Percentiles rank a stretch among this genome's conserved stretches.
Evolutionary conservation across 495 filamentous ascomycete genomes (phyloP).

Genomic region (Xylaria longipes): DNA sequence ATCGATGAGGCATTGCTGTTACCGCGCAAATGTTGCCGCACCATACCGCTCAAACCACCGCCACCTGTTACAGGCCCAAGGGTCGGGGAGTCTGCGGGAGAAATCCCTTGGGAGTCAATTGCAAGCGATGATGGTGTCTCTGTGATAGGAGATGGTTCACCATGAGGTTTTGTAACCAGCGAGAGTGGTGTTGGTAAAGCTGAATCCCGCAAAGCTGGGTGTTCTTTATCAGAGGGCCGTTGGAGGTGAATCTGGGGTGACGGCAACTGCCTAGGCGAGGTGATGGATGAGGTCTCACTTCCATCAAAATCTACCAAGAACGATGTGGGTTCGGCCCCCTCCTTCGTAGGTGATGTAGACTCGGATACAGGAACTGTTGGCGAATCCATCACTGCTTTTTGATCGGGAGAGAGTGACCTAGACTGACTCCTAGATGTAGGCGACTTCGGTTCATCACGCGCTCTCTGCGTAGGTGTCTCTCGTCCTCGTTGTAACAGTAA

Average conservation of each 20-base stretch:
- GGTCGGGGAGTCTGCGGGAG: slow-evolving; percentile 76
- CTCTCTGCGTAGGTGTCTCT: slow-evolving; percentile 51
- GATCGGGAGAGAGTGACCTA: slow-evolving; percentile 43
- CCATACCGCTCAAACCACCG: slow-evolving; percentile 77
- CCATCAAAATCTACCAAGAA: slow-evolving; percentile 45
- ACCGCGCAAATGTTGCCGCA: slow-evolving; percentile 83
- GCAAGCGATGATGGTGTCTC: slow-evolving; percentile 33
- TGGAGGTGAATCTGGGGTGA: slow-evolving; percentile 40
- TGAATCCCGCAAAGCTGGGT: slow-evolving; percentile 53
- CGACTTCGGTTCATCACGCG: slow-evolving; percentile 42
- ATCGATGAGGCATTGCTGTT: slow-evolving; percentile 84
- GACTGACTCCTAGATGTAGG: slow-evolving; percentile 37
- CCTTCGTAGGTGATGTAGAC: slow-evolving; percentile 31
- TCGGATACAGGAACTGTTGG: slow-evolving; percentile 26
- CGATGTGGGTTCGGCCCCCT: slow-evolving; percentile 50
- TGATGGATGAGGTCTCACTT: slow-evolving; percentile 34
- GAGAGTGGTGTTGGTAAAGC: slow-evolving; percentile 45
- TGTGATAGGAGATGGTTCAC: slow-evolving; percentile 34
- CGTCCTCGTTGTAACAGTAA: slow-evolving; percentile 76
- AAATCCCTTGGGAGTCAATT: slow-evolving; percentile 36
- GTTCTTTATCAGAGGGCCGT: slow-evolving; percentile 52
- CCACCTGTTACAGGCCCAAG: slow-evolving; percentile 63
- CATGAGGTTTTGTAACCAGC: slow-evolving; percentile 32
- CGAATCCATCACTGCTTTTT: slow-evolving; percentile 30
- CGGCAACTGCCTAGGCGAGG: slow-evolving; percentile 27